Evolutionary conservation across 805 yeast genomes (phyloP).

Genomic region (Myxozyma lipomycoides): DNA sequence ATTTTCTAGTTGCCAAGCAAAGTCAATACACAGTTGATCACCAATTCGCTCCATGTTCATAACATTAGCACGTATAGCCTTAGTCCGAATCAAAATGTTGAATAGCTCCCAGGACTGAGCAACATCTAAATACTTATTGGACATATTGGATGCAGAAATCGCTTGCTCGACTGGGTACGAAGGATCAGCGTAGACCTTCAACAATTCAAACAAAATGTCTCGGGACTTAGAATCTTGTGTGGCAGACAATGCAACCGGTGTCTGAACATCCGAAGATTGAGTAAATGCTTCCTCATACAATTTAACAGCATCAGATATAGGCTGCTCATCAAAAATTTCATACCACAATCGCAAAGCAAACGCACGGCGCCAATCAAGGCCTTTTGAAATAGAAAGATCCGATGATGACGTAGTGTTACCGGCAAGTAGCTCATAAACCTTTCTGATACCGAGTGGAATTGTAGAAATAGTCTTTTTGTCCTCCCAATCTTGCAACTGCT

Average conservation of each 20-base stretch:
- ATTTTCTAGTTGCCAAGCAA: slow-evolving; percentile 51
- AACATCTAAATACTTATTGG: slow-evolving; percentile 10
- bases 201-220: slow-evolving; percentile 20
- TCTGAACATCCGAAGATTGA: neutral
- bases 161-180: slow-evolving; percentile 13
- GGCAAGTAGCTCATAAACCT: slow-evolving; percentile 61
- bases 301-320: slow-evolving; percentile 27
- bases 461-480: slow-evolving; percentile 40
- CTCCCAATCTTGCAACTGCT: slow-evolving; percentile 67
- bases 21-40: slow-evolving; percentile 41
- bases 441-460: slow-evolving; percentile 54
- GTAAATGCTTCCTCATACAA: slow-evolving; percentile 26
- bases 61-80: slow-evolving; percentile 22
- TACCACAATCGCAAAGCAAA: slow-evolving; percentile 61
- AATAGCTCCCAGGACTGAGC: slow-evolving; percentile 48
- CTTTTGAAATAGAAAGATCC: slow-evolving; percentile 34
- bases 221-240: neutral
- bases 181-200: slow-evolving; percentile 21
- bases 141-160: slow-evolving; percentile 2
- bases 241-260: slow-evolving; percentile 6
- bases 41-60: slow-evolving; percentile 21
- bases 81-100: slow-evolving; percentile 40
- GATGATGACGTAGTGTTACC: slow-evolving; percentile 38
- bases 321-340: slow-evolving; percentile 35
- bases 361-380: slow-evolving; percentile 61